These are phyloP conservation scores for Fusarium sp. DNA, from an alignment of 2,329 filamentous ascomycete genomes.

Conservation along the genomic window DNA sequence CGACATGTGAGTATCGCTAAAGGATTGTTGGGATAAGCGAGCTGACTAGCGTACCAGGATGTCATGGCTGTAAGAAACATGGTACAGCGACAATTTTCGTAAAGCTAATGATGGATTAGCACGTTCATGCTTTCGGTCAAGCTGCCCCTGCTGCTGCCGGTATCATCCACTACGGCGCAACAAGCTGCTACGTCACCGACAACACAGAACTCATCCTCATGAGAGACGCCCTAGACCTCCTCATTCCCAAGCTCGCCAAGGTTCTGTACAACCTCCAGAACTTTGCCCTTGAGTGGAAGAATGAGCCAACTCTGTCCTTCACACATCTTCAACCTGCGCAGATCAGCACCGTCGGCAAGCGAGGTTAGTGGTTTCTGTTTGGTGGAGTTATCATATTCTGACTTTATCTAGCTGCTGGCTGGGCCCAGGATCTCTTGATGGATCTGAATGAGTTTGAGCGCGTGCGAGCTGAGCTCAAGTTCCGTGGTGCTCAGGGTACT, in stretches of 20 bases:
- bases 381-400: accelerated
- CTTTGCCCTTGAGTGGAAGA: background rate
- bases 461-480: background rate
- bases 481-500: background rate
- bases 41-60: constrained; percentile 16
- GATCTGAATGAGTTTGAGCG: background rate
- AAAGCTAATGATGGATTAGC: background rate
- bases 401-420: background rate
- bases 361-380: background rate
- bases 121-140: constrained; percentile 3
- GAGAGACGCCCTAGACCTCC: background rate
- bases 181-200: background rate
- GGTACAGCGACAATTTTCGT: background rate
- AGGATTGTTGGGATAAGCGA: background rate
- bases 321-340: background rate
- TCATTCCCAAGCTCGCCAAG: background rate
- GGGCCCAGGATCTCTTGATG: background rate
- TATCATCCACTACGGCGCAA: background rate
- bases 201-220: background rate
- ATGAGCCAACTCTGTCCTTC: background rate
- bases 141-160: background rate
- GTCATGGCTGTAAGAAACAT: constrained; percentile 18
- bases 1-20: constrained; percentile 9
- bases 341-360: background rate
- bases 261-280: background rate